Base-by-base conservation (phyloP, 257 asterid genomes). In the Solanum chmielewskii region DNA sequence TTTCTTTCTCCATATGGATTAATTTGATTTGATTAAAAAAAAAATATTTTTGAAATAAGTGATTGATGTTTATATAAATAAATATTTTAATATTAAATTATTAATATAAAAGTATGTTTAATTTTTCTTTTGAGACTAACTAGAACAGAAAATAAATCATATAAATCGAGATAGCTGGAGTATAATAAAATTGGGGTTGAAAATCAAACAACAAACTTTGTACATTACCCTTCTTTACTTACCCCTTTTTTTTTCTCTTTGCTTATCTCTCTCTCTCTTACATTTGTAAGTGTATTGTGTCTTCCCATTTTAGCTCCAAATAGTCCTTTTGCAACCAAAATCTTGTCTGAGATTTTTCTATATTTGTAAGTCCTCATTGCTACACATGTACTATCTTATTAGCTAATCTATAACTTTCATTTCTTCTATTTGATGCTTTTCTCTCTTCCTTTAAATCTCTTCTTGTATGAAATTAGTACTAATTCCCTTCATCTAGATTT, bases 301-400 rank as follows among this genome's bases (percentile, higher is more conserved):
- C 86, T 84, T 90, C 89, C 90, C 95, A 18, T 94, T 93, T n/a
- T 90, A 39, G 83, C 90, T 91, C 84, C 83, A 88, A 88, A 93
- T 91, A 93, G 88, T 86, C 49, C 86, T 88, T 88, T 89, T n/a
- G 90, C 91, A 90, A 91, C 89, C 86, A 90, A 87, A 90, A 91
- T 91, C 52, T 89, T 88, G 42, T 88, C 92, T 89, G 90, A 45
- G 88, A 76, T 87, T 91, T 93, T 93, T 87, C 95, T 94, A 93
- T 83, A 87, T 95, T 91, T 92, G 97, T 91, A 88, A 91, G 93
- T 85, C 81, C 88, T 87, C 78, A 90, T 85, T 87, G 27, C 39
- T 14, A 4, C 1, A 37, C 27, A 9, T 27, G 66, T 56, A 56
- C 62, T 52, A 16, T 52, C 62, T 16, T 52, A 7, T 18, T 56